Evolutionary conservation across 2,329 filamentous ascomycete species (phyloP).

Genomic region (Aspergillus sp.): DNA sequence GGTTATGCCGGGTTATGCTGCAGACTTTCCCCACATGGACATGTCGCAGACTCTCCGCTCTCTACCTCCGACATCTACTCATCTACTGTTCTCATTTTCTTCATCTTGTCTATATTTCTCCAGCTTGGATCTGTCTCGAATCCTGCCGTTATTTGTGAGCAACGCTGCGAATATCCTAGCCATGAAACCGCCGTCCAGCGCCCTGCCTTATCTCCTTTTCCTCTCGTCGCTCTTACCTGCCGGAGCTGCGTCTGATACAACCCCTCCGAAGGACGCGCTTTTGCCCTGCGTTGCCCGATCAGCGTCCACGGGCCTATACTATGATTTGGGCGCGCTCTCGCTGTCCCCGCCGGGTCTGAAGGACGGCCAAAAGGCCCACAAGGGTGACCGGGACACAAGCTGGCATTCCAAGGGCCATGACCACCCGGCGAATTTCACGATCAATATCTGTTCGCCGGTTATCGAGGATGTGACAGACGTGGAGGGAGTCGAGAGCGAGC

Average conservation of each 20-base stretch:
- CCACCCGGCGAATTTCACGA: conserved; percentile 42
- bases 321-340: conserved; percentile 52
- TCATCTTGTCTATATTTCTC: neutral
- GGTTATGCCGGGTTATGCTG: too few species aligned
- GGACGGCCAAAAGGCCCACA: conserved; percentile 31
- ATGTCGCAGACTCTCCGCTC: neutral
- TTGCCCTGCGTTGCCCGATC: conserved; percentile 55
- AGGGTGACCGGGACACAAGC: conserved; percentile 33
- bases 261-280: conserved; percentile 33
- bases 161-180: conserved; percentile 10
- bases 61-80: neutral
- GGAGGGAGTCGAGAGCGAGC: conserved; percentile 32
- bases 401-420: conserved; percentile 43
- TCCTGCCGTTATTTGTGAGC: neutral
- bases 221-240: conserved; percentile 22
- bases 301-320: conserved; percentile 52
- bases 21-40: neutral
- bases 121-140: neutral
- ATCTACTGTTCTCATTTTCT: neutral
- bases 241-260: conserved; percentile 28
- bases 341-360: conserved; percentile 39
- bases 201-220: conserved; percentile 23
- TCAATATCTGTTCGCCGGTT: conserved; percentile 43
- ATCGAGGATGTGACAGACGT: conserved; percentile 39
- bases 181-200: conserved; percentile 28